phyloP scores from a whole-genome alignment of 768 basidiomycete species.

The Epithele typhae region DNA sequence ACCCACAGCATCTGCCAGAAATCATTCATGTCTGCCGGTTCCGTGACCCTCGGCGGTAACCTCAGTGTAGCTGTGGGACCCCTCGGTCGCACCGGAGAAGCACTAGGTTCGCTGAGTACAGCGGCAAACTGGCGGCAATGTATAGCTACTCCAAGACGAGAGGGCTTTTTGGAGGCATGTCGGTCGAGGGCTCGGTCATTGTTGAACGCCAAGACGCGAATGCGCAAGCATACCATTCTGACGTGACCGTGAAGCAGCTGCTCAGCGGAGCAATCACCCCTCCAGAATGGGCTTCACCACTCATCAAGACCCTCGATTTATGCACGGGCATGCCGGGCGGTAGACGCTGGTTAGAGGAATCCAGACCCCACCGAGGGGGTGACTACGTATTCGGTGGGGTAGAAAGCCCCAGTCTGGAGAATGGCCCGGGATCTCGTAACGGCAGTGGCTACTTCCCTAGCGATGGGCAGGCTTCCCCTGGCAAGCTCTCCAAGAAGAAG shows the following conservation, averaged over 20 bases:
- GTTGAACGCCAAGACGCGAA: conserved; percentile 95
- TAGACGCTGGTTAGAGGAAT: conserved; percentile 63
- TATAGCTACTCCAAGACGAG: conserved; percentile 91
- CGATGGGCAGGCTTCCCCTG: not conserved
- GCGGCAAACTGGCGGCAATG: conserved; percentile 91
- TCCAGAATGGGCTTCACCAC: conserved; percentile 73
- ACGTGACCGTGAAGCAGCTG: conserved; percentile 74
- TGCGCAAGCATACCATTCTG: conserved; percentile 67
- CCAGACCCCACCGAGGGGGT: conserved; percentile 27
- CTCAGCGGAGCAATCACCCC: conserved; percentile 71
- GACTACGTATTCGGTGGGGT: conserved; percentile 59
- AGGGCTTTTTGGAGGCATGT: conserved; percentile 91
- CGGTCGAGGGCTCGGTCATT: conserved; percentile 85
- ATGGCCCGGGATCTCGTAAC: conserved; percentile 11
- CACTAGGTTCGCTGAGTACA: conserved; percentile 74
- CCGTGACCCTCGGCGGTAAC: conserved; percentile 86
- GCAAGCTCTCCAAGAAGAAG: conserved; percentile 41
- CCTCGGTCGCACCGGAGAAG: conserved; percentile 93
- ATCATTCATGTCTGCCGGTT: conserved; percentile 94
- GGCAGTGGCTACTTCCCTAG: not conserved
- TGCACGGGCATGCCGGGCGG: conserved; percentile 69
- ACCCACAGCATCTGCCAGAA: conserved; percentile 32
- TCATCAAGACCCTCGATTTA: conserved; percentile 71
- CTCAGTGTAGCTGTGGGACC: conserved; percentile 88
- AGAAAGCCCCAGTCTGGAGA: conserved; percentile 36